phyloP scores from a whole-genome alignment of 441 rosid species.

The Adansonia gregorii region DNA sequence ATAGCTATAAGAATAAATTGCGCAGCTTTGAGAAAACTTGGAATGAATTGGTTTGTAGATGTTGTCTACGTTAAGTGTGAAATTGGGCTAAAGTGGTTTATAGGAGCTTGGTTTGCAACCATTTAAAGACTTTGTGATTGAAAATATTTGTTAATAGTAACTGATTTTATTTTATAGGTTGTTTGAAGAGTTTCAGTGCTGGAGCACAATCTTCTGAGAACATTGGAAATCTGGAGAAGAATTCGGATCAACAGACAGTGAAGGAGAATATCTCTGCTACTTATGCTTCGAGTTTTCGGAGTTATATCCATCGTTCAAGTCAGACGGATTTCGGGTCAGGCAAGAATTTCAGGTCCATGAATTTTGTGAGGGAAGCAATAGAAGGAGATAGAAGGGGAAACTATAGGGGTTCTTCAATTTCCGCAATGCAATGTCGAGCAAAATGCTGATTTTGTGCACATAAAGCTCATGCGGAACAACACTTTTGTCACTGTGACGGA shows the following conservation, averaged over 20 bases:
- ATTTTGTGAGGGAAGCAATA: constrained; percentile 49
- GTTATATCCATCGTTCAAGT: constrained; percentile 36
- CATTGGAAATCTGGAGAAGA: constrained; percentile 30
- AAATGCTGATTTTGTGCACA: constrained; percentile 66
- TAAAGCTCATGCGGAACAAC: constrained; percentile 68
- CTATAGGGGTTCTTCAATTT: constrained; percentile 26
- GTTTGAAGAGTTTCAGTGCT: constrained; percentile 26
- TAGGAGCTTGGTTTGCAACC: neutral
- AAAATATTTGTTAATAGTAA: neutral
- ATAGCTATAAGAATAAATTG: neutral
- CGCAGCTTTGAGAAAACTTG: neutral
- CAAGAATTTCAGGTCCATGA: constrained; percentile 41
- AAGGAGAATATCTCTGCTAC: constrained; percentile 33
- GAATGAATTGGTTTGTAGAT: constrained; percentile 6
- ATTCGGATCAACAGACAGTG: constrained; percentile 22
- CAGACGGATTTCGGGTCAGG: constrained; percentile 34
- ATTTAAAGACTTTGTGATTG: neutral
- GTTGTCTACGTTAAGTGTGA: neutral
- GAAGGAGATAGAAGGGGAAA: constrained; percentile 41
- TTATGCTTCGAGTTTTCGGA: constrained; percentile 37
- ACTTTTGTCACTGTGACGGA: constrained; percentile 75
- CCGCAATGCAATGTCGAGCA: constrained; percentile 43
- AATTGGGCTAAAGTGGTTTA: neutral
- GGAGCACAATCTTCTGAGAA: constrained; percentile 23
- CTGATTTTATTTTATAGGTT: constrained; percentile 27